phyloP scores from a whole-genome alignment of 2,329 filamentous ascomycete genomes.

The Annulohypoxylon truncatum region DNA sequence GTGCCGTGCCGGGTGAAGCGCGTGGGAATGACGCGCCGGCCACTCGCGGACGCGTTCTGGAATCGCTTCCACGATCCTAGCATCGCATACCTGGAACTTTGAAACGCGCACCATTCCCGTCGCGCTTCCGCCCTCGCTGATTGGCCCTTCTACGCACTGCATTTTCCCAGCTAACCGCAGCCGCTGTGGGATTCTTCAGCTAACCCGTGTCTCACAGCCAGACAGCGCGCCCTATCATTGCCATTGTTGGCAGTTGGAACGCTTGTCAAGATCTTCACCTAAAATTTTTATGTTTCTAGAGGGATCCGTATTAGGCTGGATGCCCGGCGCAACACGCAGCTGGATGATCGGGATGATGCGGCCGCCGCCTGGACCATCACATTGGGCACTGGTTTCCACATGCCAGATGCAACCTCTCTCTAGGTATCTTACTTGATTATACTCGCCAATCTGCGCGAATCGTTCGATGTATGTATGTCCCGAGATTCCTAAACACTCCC shows the following conservation, averaged over 20 bases:
- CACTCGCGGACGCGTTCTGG: slow-evolving; percentile 31
- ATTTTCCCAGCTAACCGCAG: slow-evolving; percentile 15
- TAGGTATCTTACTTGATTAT: slow-evolving; percentile 9
- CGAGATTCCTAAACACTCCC: neutral
- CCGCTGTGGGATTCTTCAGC: slow-evolving; percentile 38
- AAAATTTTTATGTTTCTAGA: neutral
- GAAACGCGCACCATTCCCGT: slow-evolving; percentile 35
- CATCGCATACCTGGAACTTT: slow-evolving; percentile 9
- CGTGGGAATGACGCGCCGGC: slow-evolving; percentile 33
- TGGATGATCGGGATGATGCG: slow-evolving; percentile 28
- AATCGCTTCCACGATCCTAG: slow-evolving; percentile 1
- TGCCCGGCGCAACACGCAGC: slow-evolving; percentile 24
- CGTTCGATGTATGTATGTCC: slow-evolving; percentile 10
- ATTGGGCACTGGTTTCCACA: slow-evolving; percentile 3
- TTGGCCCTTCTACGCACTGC: slow-evolving; percentile 32
- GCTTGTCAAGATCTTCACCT: slow-evolving; percentile 12
- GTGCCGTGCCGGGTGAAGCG: slow-evolving; percentile 25
- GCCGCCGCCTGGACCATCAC: slow-evolving; percentile 35
- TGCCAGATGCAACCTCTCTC: slow-evolving; percentile 22
- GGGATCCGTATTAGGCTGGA: slow-evolving; percentile 32
- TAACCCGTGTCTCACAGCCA: slow-evolving; percentile 26
- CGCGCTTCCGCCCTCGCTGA: slow-evolving; percentile 17
- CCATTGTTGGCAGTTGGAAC: slow-evolving; percentile 33
- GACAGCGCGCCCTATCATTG: slow-evolving; percentile 31
- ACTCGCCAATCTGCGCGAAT: neutral